Percentiles rank a stretch among this genome's conserved stretches.
Evolutionary conservation across 2,329 filamentous ascomycete species (phyloP).

Genomic region (Fusarium xyrophilum): DNA sequence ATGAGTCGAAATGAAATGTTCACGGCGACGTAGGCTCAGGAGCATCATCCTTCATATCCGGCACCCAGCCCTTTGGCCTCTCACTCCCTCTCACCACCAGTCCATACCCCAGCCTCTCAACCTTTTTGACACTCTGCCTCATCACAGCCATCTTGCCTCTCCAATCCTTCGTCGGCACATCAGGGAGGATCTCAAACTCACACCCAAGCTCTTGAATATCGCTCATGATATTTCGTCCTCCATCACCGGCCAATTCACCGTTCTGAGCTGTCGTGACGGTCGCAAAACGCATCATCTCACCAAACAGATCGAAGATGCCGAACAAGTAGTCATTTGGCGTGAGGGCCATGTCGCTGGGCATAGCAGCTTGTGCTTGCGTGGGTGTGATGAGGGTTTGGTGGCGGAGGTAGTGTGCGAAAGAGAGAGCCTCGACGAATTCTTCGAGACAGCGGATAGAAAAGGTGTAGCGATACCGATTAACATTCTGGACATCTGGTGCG

Average conservation of each 20-base stretch:
- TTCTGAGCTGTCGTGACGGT: slow-evolving; percentile 85
- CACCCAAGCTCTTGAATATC: slow-evolving; percentile 83
- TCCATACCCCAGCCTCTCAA: slow-evolving; percentile 89
- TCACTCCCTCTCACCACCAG: slow-evolving; percentile 87
- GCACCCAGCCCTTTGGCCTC: slow-evolving; percentile 89
- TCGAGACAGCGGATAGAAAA: slow-evolving; percentile 84
- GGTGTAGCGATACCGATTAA: slow-evolving; percentile 85
- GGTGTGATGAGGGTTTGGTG: slow-evolving; percentile 76
- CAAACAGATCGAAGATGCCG: slow-evolving; percentile 91
- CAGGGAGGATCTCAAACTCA: slow-evolving; percentile 76
- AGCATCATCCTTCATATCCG: slow-evolving; percentile 65
- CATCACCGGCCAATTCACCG: slow-evolving; percentile 57
- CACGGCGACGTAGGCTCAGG: slow-evolving; percentile 43
- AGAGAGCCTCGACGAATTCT: slow-evolving; percentile 91
- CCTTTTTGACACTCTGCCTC: slow-evolving; percentile 88
- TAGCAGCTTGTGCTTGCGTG: slow-evolving; percentile 60
- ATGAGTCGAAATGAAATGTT: neutral
- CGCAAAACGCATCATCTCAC: slow-evolving; percentile 96
- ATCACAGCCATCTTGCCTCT: slow-evolving; percentile 86
- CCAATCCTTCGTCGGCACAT: slow-evolving; percentile 63
- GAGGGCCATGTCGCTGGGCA: slow-evolving; percentile 65
- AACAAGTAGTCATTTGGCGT: slow-evolving; percentile 87
- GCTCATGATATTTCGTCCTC: slow-evolving; percentile 68
- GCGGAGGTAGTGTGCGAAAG: slow-evolving; percentile 86
- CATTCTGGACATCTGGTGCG: slow-evolving; percentile 73